Evolutionary conservation across 305 asterid species (phyloP).

Genomic region (Fraxinus baroniana): DNA sequence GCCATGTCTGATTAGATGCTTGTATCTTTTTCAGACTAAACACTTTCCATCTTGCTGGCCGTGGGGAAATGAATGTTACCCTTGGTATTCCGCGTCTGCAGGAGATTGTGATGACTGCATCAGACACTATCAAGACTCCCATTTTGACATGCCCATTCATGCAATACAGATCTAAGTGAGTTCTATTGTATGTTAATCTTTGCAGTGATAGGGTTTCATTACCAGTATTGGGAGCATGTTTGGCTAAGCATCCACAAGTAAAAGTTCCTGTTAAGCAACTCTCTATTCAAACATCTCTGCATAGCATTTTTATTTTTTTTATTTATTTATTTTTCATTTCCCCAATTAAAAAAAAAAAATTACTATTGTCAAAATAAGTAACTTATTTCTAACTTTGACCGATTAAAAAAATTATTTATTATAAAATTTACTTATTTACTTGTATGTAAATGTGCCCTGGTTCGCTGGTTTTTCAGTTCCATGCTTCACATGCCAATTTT

Average conservation of each 20-base stretch:
- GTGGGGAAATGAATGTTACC: constrained; percentile 99
- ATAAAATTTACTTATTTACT: not conserved
- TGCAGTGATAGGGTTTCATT: constrained; percentile 1
- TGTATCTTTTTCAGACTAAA: constrained; percentile 61
- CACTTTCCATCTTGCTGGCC: constrained; percentile 98
- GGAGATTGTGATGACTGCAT: constrained; percentile 93
- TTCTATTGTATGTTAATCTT: constrained; percentile 19
- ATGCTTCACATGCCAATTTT: not conserved
- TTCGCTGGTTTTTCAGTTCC: not conserved
- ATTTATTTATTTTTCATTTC: not conserved
- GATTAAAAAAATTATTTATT: not conserved
- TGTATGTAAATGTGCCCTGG: not conserved
- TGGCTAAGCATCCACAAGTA: not conserved
- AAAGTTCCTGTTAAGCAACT: not conserved
- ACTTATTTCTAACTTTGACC: not conserved
- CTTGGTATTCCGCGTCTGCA: constrained; percentile 99
- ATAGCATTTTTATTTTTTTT: not conserved
- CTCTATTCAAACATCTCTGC: not conserved
- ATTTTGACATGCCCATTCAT: constrained; percentile 87
- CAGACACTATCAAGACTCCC: constrained; percentile 77
- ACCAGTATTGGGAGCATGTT: not conserved
- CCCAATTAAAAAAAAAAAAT: not conserved
- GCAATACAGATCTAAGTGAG: constrained; percentile 67
- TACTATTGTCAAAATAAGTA: not conserved
- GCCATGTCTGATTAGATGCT: constrained; percentile 17